Percentiles rank a stretch among this genome's conserved stretches.
phyloP scores from a whole-genome alignment of 192 early-diverging fungal genomes.

The Linnemannia elongata region DNA sequence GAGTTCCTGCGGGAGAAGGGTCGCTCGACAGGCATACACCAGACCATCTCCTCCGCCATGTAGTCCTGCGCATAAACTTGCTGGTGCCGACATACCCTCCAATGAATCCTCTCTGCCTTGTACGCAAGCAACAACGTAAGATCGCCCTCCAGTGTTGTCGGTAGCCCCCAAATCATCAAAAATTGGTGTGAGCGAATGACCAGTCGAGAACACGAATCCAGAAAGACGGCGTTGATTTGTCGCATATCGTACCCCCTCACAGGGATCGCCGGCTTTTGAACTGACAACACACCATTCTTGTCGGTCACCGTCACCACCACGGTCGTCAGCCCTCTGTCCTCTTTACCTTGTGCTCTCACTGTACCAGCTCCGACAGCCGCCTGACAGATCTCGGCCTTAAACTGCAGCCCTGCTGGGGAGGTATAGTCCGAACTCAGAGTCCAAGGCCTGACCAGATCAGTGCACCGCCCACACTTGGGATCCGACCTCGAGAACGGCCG shows the following conservation, averaged over 20 bases:
- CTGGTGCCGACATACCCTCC: background rate
- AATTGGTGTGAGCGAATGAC: constrained; percentile 3
- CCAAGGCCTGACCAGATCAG: background rate
- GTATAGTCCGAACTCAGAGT: background rate
- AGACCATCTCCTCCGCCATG: background rate
- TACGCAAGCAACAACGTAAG: background rate
- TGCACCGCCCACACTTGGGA: background rate
- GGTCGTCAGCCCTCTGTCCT: background rate
- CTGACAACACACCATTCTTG: background rate
- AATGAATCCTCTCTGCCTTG: background rate
- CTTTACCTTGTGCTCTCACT: background rate
- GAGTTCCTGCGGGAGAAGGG: background rate
- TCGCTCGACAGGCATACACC: constrained; percentile 10
- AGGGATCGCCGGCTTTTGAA: background rate
- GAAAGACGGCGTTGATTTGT: background rate
- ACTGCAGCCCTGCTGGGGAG: background rate
- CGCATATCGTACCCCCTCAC: constrained; percentile 1
- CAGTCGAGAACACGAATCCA: background rate
- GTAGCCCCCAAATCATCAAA: background rate
- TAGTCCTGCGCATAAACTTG: background rate
- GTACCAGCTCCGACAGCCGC: background rate
- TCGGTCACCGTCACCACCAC: background rate
- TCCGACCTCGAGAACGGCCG: background rate
- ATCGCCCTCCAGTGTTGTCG: background rate
- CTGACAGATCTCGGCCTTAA: background rate